phyloP scores from a whole-genome alignment of 2,329 filamentous ascomycete species.

The Aspergillus fumigatiaffinis region DNA sequence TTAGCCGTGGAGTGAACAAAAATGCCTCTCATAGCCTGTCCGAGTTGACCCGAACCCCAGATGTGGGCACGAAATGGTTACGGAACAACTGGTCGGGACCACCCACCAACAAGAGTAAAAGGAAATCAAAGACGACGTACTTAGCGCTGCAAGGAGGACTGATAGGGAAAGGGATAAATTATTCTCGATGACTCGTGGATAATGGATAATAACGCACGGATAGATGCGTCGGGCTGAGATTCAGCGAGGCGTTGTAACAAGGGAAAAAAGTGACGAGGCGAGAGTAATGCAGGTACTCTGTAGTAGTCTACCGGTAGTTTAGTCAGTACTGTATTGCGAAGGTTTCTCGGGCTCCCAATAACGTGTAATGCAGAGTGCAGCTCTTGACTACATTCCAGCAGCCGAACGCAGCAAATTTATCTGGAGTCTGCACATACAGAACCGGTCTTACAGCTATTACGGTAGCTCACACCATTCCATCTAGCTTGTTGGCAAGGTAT shows the following conservation, averaged over 20 bases:
- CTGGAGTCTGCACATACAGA: not conserved
- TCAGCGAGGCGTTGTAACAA: not conserved
- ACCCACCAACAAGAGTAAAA: slow-evolving; percentile 17
- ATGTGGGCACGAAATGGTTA: slow-evolving; percentile 24
- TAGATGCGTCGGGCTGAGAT: not conserved
- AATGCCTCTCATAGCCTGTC: slow-evolving; percentile 22
- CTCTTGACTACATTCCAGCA: not conserved
- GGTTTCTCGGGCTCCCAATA: not conserved
- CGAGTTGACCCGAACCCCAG: slow-evolving; percentile 32
- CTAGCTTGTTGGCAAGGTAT: not conserved
- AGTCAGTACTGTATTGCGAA: not conserved
- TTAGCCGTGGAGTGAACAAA: slow-evolving; percentile 17
- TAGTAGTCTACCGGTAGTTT: too few species aligned
- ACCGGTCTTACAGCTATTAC: not conserved
- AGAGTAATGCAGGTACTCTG: not conserved
- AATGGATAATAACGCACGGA: slow-evolving; percentile 1
- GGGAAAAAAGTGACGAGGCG: not conserved
- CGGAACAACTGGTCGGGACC: slow-evolving; percentile 15
- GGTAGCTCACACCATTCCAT: not conserved
- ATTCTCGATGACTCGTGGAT: slow-evolving; percentile 8
- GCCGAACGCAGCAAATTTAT: not conserved
- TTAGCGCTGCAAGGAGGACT: not conserved
- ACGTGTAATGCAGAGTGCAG: not conserved
- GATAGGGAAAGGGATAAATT: slow-evolving; percentile 9
- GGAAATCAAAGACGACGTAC: slow-evolving; percentile 7